Base-by-base conservation (phyloP, 1,139 yeast species). In the Pichiaceae sp. region DNA sequence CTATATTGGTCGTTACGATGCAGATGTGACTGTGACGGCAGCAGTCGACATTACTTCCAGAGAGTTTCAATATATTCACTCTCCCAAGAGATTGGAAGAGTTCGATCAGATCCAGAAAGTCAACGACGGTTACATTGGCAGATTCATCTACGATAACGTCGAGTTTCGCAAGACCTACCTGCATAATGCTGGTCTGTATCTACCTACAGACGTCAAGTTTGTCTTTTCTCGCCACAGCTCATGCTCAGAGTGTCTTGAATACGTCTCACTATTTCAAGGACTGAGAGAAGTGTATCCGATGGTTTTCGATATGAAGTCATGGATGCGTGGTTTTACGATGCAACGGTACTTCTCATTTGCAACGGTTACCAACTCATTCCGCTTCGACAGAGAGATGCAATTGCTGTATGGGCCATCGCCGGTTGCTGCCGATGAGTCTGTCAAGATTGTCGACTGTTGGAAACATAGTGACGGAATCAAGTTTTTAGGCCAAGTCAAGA, bases 151-250 rank as follows among this genome's bases (percentile, higher is more conserved):
- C 15, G 14, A n/a, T 9, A 12, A 12, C 23, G 12, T 18, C 11
- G 16, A 18, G 9, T 6, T 31, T 8, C 9, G 15, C 6, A 17
- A 31, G 33, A 17, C 2, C 3, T 31, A 31, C 15, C 6, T 31
- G 14, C 24, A 5, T 4, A 35, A 31, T 17, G 17, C 24, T 3
- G 25, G 30, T 16, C 4, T 18, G 3, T 40, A 33, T 16, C 26
- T 40, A 2, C 49, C 50, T 8, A 15, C 24, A n/a, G 31, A 37
- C 8, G 23, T 47, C 1, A 35, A 33, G 25, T 42, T 40, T 27
- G 33, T 46, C 4, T 41, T 38, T 35, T 42, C 43, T 3, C 36
- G 48, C 19, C 50, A 48, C 23, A 46, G 50, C 20, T 41, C 47
- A 2, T 45, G 38, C 14, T 24, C 18, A 5, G 52, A 47, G 24